Conservation (phyloP, 768 basidiomycete genomes). For the Cytidiella melzeri region DNA sequence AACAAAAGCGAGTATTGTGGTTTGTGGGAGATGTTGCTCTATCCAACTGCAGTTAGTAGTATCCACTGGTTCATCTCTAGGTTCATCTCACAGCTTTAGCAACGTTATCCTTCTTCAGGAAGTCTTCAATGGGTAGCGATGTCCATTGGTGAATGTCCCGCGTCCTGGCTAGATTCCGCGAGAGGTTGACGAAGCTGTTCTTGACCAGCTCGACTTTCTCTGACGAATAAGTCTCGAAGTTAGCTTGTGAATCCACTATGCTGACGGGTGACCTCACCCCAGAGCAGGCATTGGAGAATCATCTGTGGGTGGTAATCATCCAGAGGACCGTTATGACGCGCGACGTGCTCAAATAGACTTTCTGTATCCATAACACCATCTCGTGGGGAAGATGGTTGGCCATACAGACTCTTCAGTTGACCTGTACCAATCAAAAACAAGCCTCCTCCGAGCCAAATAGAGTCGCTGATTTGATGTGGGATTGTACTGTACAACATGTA, state of each 20-base stretch:
- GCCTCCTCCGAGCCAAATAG: conserved; percentile 86
- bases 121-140: conserved; percentile 53
- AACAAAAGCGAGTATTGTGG: conserved; percentile 53
- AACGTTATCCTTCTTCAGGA: conserved; percentile 32
- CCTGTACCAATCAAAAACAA: conserved; percentile 77
- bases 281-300: conserved; percentile 84
- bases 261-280: conserved; percentile 64
- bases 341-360: conserved; percentile 78
- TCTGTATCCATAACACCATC: conserved; percentile 24
- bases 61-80: too few relatives aligned
- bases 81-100: conserved; percentile 16
- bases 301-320: conserved; percentile 93
- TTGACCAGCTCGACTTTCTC: conserved; percentile 86
- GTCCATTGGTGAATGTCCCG: conserved; percentile 32
- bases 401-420: conserved; percentile 79
- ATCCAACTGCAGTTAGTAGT: too few relatives aligned
- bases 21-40: conserved; percentile 15
- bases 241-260: too few relatives aligned
- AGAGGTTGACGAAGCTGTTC: conserved; percentile 66
- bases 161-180: conserved; percentile 35
- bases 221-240: too few relatives aligned
- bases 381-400: conserved; percentile 29
- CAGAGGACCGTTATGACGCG: conserved; percentile 77
- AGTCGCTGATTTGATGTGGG: conserved; percentile 76
- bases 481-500: conserved; percentile 46